Percentiles rank a stretch among this genome's conserved stretches.
phyloP scores from a whole-genome alignment of 2,329 filamentous ascomycete genomes.

The Fusarium sp. region DNA sequence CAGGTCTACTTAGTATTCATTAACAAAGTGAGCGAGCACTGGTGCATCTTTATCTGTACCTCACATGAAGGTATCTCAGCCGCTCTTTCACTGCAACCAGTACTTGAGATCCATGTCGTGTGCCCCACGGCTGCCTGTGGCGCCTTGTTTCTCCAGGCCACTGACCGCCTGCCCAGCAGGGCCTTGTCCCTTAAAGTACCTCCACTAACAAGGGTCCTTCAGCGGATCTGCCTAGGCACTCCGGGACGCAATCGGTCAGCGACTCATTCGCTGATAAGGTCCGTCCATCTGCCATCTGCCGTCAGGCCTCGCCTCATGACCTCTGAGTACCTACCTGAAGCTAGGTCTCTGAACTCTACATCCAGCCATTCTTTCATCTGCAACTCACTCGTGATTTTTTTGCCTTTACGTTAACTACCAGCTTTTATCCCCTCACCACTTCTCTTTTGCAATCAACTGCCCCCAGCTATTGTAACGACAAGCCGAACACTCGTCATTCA shows the following conservation, averaged over 20 bases:
- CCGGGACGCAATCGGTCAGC: constrained; percentile 46
- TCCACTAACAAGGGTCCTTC: constrained; percentile 40
- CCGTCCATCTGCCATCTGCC: constrained; percentile 44
- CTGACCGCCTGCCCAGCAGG: constrained; percentile 43
- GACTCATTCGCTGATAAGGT: constrained; percentile 48
- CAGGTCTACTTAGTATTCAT: constrained; percentile 8
- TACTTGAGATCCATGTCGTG: constrained; percentile 37
- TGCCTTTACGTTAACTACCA: constrained; percentile 27
- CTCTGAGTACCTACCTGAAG: constrained; percentile 31
- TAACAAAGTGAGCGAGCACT: neutral
- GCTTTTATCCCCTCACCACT: constrained; percentile 19
- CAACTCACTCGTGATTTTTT: constrained; percentile 40
- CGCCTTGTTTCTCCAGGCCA: constrained; percentile 31
- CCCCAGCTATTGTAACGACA: constrained; percentile 14
- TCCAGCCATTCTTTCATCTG: constrained; percentile 33
- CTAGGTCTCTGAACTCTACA: constrained; percentile 26
- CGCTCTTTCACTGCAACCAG: constrained; percentile 2
- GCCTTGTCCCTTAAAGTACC: constrained; percentile 30
- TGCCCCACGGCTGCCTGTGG: constrained; percentile 40
- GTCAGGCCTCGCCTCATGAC: constrained; percentile 48
- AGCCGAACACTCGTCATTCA: constrained; percentile 18
- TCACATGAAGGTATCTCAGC: constrained; percentile 41
- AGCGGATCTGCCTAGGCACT: constrained; percentile 44
- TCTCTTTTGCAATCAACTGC: constrained; percentile 12
- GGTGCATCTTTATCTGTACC: constrained; percentile 27